Base-by-base conservation (phyloP, 257 asterid genomes). In the Gardenia jasminoides region DNA sequence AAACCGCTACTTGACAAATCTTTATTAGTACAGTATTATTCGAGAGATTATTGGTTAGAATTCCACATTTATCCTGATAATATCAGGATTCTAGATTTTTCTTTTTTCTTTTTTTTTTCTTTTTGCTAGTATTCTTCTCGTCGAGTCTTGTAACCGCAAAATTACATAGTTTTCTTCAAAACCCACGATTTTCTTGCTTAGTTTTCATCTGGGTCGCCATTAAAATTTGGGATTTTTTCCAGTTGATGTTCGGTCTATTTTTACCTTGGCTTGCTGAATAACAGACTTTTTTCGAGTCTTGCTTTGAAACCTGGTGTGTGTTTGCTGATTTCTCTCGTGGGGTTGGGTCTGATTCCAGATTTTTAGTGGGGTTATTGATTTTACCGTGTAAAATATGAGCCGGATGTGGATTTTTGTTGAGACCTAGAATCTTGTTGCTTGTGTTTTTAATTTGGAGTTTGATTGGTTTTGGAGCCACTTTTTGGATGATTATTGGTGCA, bases 401-500 rank as follows among this genome's bases (percentile, higher is more conserved):
- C 31, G 13, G 58, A 7, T n/a, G n/a, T 68, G n/a, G 30, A 28
- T 33, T 39, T 64, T 74, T 59, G 10, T 74, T 50, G 70, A 67
- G 47, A 65, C 77, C 77, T 65, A 54, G 76, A 78, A 82, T 67
- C 70, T 54, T 67, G 12, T 48, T 30, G 69, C 59, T 44, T 15
- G 22, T 50, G 58, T 64, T 50, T 54, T 50, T 67, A 74, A 20
- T 72, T 46, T 76, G 61, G 84, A 80, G 47, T 31, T 67, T 72
- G 44, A 58, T 80, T 47, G 10, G 58, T 43, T 65, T 58, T 13
- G 74, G 59, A 50, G 73, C 73, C 70, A 31, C 30, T 54, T 47
- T 66, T 79, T 85, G 72, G 72, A 81, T 85, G 88, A 80, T 79
- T 84, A 70, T 80, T 54, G 54, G 85, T 77, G 86, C 84, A 74